Evolutionary conservation across 1,139 yeast genomes (phyloP).

Genomic region (Scheffersomyces titani): DNA sequence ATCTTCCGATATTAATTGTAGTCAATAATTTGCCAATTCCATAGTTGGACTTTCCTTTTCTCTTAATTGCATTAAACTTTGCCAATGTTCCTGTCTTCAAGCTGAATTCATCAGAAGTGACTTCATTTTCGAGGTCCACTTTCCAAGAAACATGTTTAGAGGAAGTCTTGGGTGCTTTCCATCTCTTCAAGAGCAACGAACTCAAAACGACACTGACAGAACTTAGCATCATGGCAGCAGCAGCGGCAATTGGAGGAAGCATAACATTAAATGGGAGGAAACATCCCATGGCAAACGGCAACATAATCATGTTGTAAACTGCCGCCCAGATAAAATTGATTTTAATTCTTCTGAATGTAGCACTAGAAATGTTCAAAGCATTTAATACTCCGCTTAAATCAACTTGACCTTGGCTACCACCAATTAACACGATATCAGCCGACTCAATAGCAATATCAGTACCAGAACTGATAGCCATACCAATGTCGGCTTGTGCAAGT

Average conservation of each 20-base stretch:
- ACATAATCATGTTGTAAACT: constrained; percentile 80
- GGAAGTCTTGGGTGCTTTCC: constrained; percentile 47
- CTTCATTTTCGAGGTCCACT: constrained; percentile 25
- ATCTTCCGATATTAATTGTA: neutral
- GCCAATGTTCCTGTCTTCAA: constrained; percentile 31
- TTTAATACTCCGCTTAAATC: constrained; percentile 67
- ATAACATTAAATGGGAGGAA: constrained; percentile 76
- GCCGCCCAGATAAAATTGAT: constrained; percentile 84
- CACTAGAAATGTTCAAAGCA: constrained; percentile 70
- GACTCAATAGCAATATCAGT: constrained; percentile 96
- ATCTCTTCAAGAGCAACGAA: constrained; percentile 67
- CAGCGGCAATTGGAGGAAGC: constrained; percentile 87
- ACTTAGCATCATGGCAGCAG: constrained; percentile 91
- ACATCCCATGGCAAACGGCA: constrained; percentile 95
- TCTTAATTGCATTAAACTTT: constrained; percentile 31
- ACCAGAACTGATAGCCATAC: constrained; percentile 89
- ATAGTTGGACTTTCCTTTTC: constrained; percentile 11
- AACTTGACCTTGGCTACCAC: constrained; percentile 25
- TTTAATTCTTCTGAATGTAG: constrained; percentile 75
- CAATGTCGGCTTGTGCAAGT: constrained; percentile 81
- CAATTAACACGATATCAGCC: constrained; percentile 81
- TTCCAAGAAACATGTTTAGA: constrained; percentile 8
- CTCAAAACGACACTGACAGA: constrained; percentile 86
- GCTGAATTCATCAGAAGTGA: constrained; percentile 22
- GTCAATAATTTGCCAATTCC: neutral